These are phyloP conservation scores for Nakazawaea ernobii DNA, from an alignment of 805 yeast species.

Conservation along the genomic window DNA sequence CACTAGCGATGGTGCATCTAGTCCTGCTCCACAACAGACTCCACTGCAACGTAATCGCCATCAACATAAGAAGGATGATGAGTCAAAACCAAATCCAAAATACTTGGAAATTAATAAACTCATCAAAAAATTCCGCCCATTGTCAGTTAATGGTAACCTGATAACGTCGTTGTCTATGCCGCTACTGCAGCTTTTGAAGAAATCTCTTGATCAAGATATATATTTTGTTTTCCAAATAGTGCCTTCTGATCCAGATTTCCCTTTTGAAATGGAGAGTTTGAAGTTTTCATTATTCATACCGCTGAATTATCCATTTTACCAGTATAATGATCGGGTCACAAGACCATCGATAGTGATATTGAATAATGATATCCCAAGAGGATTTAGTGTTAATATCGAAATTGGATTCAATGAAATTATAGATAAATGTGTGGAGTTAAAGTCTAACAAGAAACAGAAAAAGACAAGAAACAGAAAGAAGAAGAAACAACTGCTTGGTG, in stretches of 20 bases:
- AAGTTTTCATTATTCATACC: conserved; percentile 53
- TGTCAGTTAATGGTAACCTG: conserved; percentile 1
- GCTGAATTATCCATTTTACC: conserved; percentile 39
- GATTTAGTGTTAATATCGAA: conserved; percentile 63
- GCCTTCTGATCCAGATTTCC: conserved; percentile 73
- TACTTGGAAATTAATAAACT: conserved; percentile 6
- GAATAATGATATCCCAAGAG: conserved; percentile 66
- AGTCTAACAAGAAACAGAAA: conserved; percentile 18
- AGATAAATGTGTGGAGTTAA: conserved; percentile 27
- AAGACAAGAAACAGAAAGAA: conserved; percentile 2
- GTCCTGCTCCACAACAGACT: neutral
- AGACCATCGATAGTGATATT: conserved; percentile 50
- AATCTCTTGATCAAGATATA: conserved; percentile 14
- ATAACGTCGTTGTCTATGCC: conserved; percentile 1
- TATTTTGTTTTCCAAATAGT: conserved; percentile 38
- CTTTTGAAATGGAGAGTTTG: conserved; percentile 53
- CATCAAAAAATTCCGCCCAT: conserved; percentile 5
- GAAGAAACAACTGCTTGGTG: neutral
- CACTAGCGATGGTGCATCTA: neutral
- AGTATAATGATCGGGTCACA: conserved; percentile 17
- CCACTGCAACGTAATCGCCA: neutral
- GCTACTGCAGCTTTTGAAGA: neutral
- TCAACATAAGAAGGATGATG: neutral
- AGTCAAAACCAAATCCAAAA: conserved; percentile 5
- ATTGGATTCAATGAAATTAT: conserved; percentile 50